phyloP scores from a whole-genome alignment of 164 flowering plant species.

The Umbilicus rupestris region DNA sequence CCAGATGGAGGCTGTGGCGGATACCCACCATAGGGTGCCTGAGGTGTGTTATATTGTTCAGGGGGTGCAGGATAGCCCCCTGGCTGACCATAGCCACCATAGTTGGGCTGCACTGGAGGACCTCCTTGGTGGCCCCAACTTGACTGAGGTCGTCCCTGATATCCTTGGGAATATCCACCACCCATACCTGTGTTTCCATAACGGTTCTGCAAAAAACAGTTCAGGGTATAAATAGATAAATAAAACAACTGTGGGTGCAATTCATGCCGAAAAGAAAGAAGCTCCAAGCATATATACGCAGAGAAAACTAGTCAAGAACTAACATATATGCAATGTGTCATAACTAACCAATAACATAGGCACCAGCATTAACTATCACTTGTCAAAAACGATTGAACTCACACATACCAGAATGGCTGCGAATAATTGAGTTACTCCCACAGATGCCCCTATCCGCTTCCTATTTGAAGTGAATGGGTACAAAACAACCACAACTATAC shows the following conservation, averaged over 20 bases:
- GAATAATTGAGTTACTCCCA: constrained; percentile 5
- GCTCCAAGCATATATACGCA: neutral
- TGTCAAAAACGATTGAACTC: neutral
- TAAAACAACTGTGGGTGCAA: neutral
- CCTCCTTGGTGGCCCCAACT: constrained; percentile 5
- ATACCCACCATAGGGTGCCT: constrained; percentile 5
- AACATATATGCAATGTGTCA: neutral
- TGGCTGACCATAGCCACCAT: constrained; percentile 1
- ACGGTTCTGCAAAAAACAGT: neutral
- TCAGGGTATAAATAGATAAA: neutral
- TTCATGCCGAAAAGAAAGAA: neutral
- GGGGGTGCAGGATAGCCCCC: constrained; percentile 4
- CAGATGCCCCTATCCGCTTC: constrained; percentile 8
- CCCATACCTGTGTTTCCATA: constrained; percentile 2
- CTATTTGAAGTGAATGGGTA: constrained; percentile 7
- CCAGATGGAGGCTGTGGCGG: neutral
- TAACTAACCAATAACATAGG: neutral
- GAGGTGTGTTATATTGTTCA: neutral
- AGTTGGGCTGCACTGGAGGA: constrained; percentile 1
- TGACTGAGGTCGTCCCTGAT: constrained; percentile 3
- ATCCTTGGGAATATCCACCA: constrained; percentile 2
- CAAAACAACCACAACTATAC: neutral
- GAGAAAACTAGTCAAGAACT: neutral
- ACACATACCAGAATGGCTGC: constrained; percentile 6
- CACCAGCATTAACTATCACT: neutral